Percentiles rank a stretch among this genome's conserved stretches.
These are phyloP conservation scores for Eucalyptus sp. DNA, from an alignment of 345 rosid species.

Conservation along the genomic window DNA sequence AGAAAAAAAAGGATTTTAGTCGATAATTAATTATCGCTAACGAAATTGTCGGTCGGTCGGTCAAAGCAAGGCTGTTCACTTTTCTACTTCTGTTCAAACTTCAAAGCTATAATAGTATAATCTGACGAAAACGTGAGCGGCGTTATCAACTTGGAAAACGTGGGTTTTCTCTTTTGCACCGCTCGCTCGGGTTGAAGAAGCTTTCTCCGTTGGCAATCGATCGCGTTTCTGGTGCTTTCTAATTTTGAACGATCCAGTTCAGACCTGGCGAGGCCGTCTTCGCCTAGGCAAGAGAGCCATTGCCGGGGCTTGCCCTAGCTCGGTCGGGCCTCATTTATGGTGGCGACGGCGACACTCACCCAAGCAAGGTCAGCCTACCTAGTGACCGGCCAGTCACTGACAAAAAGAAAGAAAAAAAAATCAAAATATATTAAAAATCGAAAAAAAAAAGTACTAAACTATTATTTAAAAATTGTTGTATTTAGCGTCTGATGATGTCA, in stretches of 20 bases:
- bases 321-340: rapidly evolving
- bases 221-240: neutral
- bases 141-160: no score
- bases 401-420: rapidly evolving
- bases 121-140: no score
- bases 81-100: no score
- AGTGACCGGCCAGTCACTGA: rapidly evolving
- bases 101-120: no score
- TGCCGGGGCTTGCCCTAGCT: no score
- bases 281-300: no score
- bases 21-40: neutral
- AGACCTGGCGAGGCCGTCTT: no score
- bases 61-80: neutral
- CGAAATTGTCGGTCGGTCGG: neutral
- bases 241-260: neutral
- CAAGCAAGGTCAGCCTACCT: rapidly evolving
- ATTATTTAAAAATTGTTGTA: no score
- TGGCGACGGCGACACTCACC: rapidly evolving
- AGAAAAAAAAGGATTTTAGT: neutral
- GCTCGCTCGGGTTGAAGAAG: neutral
- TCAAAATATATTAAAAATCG: no score
- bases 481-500: rapidly evolving
- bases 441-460: no score
- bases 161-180: neutral
- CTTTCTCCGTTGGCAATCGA: neutral